Evolutionary conservation across 495 filamentous ascomycete species (phyloP).

Genomic region (Aspergillus nanangensis): DNA sequence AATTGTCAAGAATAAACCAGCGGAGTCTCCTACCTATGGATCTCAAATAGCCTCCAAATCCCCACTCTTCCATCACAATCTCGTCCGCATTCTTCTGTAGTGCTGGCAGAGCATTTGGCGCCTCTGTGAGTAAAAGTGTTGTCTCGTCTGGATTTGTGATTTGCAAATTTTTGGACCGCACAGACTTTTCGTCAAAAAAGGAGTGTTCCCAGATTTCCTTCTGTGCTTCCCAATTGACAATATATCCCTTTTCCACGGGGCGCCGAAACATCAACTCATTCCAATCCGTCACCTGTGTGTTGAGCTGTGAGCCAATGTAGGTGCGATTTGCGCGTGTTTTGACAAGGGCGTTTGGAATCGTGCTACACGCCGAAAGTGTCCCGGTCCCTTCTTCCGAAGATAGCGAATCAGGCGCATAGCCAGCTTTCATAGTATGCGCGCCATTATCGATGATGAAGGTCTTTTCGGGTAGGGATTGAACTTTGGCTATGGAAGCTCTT

Average conservation of each 20-base stretch:
- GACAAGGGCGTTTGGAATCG: slow-evolving; percentile 85
- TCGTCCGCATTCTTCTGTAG: slow-evolving; percentile 91
- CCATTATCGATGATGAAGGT: slow-evolving; percentile 95
- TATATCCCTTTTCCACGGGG: slow-evolving; percentile 91
- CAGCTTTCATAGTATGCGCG: slow-evolving; percentile 89
- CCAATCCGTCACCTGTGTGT: slow-evolving; percentile 74
- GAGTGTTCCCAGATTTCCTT: slow-evolving; percentile 93
- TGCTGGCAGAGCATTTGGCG: slow-evolving; percentile 76
- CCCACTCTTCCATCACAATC: slow-evolving; percentile 96
- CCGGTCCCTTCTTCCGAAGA: slow-evolving; percentile 38
- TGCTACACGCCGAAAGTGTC: slow-evolving; percentile 45
- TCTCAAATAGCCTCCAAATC: slow-evolving; percentile 82
- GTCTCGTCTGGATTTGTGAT: slow-evolving; percentile 62
- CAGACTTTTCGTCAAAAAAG: slow-evolving; percentile 74
- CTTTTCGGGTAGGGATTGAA: slow-evolving; percentile 46
- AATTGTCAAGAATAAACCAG: background rate
- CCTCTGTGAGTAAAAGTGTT: slow-evolving; percentile 79
- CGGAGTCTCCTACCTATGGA: slow-evolving; percentile 44
- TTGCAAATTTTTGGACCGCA: slow-evolving; percentile 33
- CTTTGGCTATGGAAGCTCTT: slow-evolving; percentile 22
- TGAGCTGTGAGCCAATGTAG: slow-evolving; percentile 76
- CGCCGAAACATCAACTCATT: slow-evolving; percentile 83
- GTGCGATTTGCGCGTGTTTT: slow-evolving; percentile 72
- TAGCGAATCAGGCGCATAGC: slow-evolving; percentile 54
- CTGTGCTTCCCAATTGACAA: slow-evolving; percentile 96